A percentile compares a stretch with the other conserved stretches of the same genome.
phyloP scores from a whole-genome alignment of 768 basidiomycete species.

The Kondoa malvinella region DNA sequence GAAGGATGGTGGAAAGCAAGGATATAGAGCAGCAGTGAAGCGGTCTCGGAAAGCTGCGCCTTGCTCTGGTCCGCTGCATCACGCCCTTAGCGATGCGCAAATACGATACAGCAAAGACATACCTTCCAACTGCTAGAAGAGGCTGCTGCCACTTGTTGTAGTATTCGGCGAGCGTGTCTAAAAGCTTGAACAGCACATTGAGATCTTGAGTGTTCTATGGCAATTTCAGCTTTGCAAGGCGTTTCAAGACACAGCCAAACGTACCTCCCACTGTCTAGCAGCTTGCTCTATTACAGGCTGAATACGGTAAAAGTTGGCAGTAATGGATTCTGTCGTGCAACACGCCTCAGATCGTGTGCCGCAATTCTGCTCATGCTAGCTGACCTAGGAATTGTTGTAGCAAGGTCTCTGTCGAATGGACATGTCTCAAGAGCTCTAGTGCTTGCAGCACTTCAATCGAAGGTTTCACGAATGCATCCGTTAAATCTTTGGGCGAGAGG shows the following conservation, averaged over 20 bases:
- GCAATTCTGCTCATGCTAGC: no score
- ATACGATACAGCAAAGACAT: background rate
- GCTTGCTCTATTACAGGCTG: background rate
- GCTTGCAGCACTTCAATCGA: background rate
- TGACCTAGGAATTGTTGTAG: background rate
- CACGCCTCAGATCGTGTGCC: no score
- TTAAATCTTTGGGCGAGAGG: background rate
- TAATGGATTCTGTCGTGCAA: background rate
- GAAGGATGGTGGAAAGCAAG: background rate
- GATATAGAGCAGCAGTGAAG: background rate
- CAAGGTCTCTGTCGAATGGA: background rate
- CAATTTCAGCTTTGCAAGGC: background rate
- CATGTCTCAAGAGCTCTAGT: background rate
- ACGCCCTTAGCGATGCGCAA: background rate
- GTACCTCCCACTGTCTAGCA: background rate
- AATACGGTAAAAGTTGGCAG: background rate
- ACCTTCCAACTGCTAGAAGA: background rate
- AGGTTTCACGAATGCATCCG: background rate
- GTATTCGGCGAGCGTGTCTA: background rate
- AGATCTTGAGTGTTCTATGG: background rate
- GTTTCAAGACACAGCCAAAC: background rate
- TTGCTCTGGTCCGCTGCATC: background rate
- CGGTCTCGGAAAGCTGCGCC: background rate
- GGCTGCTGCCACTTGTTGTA: background rate
- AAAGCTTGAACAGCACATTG: background rate